phyloP scores from a whole-genome alignment of 2,329 filamentous ascomycete species.

The Sporothrix variecibatus region DNA sequence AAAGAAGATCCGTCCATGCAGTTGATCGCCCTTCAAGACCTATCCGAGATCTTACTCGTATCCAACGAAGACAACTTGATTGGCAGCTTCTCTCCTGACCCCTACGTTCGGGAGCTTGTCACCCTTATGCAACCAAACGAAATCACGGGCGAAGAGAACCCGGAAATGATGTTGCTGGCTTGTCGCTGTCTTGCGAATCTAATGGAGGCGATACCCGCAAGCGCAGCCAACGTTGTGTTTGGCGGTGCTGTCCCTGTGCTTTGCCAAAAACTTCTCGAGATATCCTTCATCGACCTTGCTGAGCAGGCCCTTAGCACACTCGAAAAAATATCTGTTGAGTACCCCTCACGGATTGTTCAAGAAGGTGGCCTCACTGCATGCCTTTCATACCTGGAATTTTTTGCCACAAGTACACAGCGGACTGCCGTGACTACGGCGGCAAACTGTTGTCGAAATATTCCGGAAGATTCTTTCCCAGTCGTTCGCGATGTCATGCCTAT shows the following conservation, averaged over 20 bases:
- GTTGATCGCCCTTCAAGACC: slow-evolving; percentile 86
- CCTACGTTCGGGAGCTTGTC: slow-evolving; percentile 94
- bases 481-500: slow-evolving; percentile 97
- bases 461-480: slow-evolving; percentile 87
- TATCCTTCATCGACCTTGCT: slow-evolving; percentile 94
- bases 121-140: slow-evolving; percentile 88
- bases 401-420: slow-evolving; percentile 92
- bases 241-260: slow-evolving; percentile 93
- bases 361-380: slow-evolving; percentile 96
- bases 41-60: slow-evolving; percentile 89
- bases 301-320: slow-evolving; percentile 96
- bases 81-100: slow-evolving; percentile 90
- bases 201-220: slow-evolving; percentile 93
- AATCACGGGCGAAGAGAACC: slow-evolving; percentile 79
- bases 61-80: slow-evolving; percentile 96
- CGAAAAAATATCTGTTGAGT: slow-evolving; percentile 96
- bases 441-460: slow-evolving; percentile 96
- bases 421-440: slow-evolving; percentile 96
- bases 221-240: slow-evolving; percentile 94
- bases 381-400: slow-evolving; percentile 94
- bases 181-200: slow-evolving; percentile 94
- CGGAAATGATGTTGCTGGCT: slow-evolving; percentile 94
- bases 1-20: slow-evolving; percentile 87
- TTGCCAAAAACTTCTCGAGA: slow-evolving; percentile 92
- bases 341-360: slow-evolving; percentile 89